Evolutionary conservation across 2,329 filamentous ascomycete genomes (phyloP).

Genomic region (Didymella segeticola): DNA sequence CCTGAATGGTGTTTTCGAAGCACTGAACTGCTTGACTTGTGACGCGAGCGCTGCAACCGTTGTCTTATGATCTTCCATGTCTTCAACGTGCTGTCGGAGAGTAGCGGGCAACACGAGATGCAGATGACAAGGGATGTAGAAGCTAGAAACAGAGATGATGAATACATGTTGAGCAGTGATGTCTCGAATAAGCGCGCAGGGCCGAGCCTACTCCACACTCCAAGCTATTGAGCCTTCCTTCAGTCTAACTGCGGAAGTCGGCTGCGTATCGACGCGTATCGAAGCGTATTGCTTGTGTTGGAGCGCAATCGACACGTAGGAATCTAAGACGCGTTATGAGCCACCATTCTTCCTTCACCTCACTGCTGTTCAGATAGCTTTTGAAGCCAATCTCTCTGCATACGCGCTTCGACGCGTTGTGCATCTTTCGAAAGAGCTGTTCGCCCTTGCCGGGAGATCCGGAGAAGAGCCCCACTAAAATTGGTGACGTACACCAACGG

Average conservation of each 20-base stretch:
- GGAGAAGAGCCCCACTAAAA: conserved; percentile 28
- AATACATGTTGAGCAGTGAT: conserved; percentile 17
- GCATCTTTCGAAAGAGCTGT: not conserved
- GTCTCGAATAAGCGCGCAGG: conserved; percentile 27
- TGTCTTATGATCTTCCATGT: conserved; percentile 39
- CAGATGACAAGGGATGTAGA: not conserved
- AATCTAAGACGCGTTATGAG: not conserved
- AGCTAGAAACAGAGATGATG: conserved; percentile 4
- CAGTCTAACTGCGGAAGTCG: conserved; percentile 4
- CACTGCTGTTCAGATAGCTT: not conserved
- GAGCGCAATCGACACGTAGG: not conserved
- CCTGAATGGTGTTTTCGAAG: conserved; percentile 58
- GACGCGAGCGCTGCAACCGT: conserved; percentile 36
- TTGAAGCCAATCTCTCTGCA: not conserved
- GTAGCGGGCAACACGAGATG: not conserved
- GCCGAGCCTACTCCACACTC: conserved; percentile 34
- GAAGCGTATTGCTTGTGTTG: not conserved
- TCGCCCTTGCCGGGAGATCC: conserved; percentile 24
- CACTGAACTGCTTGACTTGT: conserved; percentile 53
- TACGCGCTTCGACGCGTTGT: conserved; percentile 2
- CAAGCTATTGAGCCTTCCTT: conserved; percentile 23
- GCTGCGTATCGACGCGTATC: not conserved
- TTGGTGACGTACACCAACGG: conserved; percentile 25
- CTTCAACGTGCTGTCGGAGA: not conserved
- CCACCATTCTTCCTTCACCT: not conserved